These are phyloP conservation scores for Suillus subaureus DNA, from an alignment of 768 basidiomycete species.

Conservation along the genomic window DNA sequence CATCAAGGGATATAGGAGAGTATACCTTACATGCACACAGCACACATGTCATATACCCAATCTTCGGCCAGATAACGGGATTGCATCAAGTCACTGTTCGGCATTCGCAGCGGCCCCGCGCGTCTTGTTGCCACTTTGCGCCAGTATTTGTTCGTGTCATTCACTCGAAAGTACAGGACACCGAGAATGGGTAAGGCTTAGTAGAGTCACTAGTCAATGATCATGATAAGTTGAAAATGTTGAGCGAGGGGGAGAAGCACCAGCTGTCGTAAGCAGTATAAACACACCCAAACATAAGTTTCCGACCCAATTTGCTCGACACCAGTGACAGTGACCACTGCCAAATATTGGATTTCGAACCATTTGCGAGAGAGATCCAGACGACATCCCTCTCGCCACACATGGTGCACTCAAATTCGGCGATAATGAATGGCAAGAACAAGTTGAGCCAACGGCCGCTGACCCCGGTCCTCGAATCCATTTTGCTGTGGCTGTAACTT, in stretches of 20 bases:
- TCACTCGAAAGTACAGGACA: neutral
- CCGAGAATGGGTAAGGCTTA: neutral
- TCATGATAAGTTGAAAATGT: neutral
- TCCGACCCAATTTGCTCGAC: neutral
- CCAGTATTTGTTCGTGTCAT: neutral
- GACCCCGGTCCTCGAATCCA: neutral
- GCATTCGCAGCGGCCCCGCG: neutral
- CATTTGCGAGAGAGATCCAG: neutral
- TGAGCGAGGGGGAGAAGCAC: too few species aligned
- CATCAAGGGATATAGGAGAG: neutral
- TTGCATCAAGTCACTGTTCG: neutral
- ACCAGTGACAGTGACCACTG: neutral
- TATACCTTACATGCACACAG: neutral
- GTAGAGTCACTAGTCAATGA: neutral
- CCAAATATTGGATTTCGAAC: neutral
- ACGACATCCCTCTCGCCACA: too few species aligned
- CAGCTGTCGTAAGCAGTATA: too few species aligned
- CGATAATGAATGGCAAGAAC: too few species aligned
- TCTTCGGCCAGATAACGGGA: neutral
- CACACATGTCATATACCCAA: neutral
- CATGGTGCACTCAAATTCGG: too few species aligned
- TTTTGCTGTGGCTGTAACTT: neutral
- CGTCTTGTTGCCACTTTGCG: neutral
- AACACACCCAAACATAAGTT: neutral
- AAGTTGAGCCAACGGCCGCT: too few species aligned